Percentiles rank a stretch among this genome's conserved stretches.
Conservation (phyloP, 1,139 yeast species). For the Debaryomyces coudertii region DNA sequence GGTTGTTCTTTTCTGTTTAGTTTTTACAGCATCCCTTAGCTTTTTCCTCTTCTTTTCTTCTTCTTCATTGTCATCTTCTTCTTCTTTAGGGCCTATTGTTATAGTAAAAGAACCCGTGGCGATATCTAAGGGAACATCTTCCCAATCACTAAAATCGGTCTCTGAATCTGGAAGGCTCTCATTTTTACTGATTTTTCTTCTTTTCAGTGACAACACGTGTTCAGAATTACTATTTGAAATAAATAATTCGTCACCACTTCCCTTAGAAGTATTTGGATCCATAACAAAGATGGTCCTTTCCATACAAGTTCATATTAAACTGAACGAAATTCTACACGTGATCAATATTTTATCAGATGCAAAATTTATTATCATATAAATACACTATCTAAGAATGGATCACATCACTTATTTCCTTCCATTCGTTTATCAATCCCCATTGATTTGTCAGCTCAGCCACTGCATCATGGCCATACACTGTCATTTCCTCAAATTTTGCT, state of each 20-base stretch:
- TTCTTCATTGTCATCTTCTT: slow-evolving; percentile 5
- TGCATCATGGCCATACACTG: slow-evolving; percentile 45
- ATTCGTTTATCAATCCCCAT: slow-evolving; percentile 40
- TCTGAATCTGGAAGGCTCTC: slow-evolving; percentile 8
- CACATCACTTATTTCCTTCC: slow-evolving; percentile 34
- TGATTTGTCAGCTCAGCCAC: slow-evolving; percentile 33
- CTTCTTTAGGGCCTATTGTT: slow-evolving; percentile 8
- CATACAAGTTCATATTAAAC: not conserved
- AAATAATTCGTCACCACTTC: slow-evolving; percentile 1
- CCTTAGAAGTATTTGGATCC: not conserved
- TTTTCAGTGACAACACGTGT: not conserved
- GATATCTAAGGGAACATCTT: slow-evolving; percentile 21
- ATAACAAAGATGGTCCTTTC: not conserved
- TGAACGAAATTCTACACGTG: not conserved
- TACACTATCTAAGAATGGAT: slow-evolving; percentile 27
- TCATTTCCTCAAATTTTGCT: slow-evolving; percentile 35
- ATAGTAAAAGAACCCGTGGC: slow-evolving; percentile 16
- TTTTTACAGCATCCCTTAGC: slow-evolving; percentile 9
- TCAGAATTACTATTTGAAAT: not conserved
- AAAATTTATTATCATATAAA: not conserved
- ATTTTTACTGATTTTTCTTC: not conserved
- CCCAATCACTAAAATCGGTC: slow-evolving; percentile 25
- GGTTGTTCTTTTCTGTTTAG: slow-evolving; percentile 16
- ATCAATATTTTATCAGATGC: not conserved
- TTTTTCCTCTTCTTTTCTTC: slow-evolving; percentile 10